Evolutionary conservation across 345 rosid genomes (phyloP).

Genomic region (Syzygium aromaticum): DNA sequence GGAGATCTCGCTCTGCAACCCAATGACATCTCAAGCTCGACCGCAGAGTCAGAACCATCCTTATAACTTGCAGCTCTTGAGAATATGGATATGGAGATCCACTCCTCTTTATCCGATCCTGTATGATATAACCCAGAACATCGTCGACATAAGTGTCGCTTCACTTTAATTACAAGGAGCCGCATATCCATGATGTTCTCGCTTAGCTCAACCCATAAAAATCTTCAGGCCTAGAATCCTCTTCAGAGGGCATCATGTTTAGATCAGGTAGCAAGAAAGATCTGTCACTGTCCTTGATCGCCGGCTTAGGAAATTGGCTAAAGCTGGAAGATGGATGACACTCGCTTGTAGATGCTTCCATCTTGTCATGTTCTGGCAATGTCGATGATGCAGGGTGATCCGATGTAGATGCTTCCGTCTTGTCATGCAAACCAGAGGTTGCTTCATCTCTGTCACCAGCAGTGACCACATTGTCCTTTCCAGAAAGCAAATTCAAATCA

Average conservation of each 20-base stretch:
- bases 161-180: neutral
- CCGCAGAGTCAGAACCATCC: neutral
- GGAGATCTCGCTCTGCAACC: neutral
- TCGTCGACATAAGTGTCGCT: neutral
- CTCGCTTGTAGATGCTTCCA: neutral
- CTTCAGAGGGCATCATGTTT: constrained; percentile 55
- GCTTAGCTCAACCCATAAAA: neutral
- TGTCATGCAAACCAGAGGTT: neutral
- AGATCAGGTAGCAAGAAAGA: constrained; percentile 53
- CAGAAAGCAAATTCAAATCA: constrained; percentile 30
- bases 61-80: neutral
- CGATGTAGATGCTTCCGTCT: neutral
- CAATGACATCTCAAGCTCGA: neutral
- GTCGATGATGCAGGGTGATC: neutral
- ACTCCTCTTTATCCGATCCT: neutral
- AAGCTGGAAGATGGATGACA: constrained; percentile 8
- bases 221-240: constrained; percentile 11
- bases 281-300: neutral
- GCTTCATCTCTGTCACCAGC: constrained; percentile 4
- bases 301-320: constrained; percentile 7
- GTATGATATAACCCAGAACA: neutral
- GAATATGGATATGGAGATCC: neutral
- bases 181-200: neutral
- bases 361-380: neutral
- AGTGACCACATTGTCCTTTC: neutral